A percentile compares a stretch with the other conserved stretches of the same genome.
These are phyloP conservation scores for Henckelia pumila DNA, from an alignment of 257 asterid genomes.

Conservation along the genomic window DNA sequence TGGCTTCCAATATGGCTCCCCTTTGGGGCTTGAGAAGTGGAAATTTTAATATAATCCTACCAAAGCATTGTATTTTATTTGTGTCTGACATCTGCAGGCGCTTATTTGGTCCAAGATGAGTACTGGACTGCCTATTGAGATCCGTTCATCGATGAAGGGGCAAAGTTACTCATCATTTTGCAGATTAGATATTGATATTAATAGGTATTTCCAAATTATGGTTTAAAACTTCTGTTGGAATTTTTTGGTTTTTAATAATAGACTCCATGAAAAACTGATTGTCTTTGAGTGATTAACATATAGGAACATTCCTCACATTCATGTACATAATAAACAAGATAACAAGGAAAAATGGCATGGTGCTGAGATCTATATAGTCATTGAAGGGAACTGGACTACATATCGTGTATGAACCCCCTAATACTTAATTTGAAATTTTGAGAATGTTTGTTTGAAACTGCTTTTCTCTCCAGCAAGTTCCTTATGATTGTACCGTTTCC, in stretches of 20 bases:
- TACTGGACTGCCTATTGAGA: slow-evolving; percentile 91
- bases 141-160: slow-evolving; percentile 75
- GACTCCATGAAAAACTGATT: slow-evolving; percentile 17
- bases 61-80: slow-evolving; percentile 11
- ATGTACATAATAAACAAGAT: slow-evolving; percentile 67
- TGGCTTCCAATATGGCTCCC: not conserved
- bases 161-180: slow-evolving; percentile 71
- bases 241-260: slow-evolving; percentile 14
- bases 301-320: slow-evolving; percentile 89
- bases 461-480: slow-evolving; percentile 5
- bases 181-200: slow-evolving; percentile 86
- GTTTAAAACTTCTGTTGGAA: slow-evolving; percentile 17
- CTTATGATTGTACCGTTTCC: slow-evolving; percentile 5
- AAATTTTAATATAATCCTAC: not conserved
- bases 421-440: not conserved
- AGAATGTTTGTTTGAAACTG: not conserved
- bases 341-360: slow-evolving; percentile 77
- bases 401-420: slow-evolving; percentile 62
- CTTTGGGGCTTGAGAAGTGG: not conserved
- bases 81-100: slow-evolving; percentile 50
- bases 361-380: slow-evolving; percentile 88
- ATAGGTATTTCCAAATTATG: slow-evolving; percentile 40
- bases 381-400: slow-evolving; percentile 92
- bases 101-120: slow-evolving; percentile 98
- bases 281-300: slow-evolving; percentile 23